Base-by-base conservation (phyloP, 2,329 filamentous ascomycete species). In the Aspergillus oerlinghausenensis region DNA sequence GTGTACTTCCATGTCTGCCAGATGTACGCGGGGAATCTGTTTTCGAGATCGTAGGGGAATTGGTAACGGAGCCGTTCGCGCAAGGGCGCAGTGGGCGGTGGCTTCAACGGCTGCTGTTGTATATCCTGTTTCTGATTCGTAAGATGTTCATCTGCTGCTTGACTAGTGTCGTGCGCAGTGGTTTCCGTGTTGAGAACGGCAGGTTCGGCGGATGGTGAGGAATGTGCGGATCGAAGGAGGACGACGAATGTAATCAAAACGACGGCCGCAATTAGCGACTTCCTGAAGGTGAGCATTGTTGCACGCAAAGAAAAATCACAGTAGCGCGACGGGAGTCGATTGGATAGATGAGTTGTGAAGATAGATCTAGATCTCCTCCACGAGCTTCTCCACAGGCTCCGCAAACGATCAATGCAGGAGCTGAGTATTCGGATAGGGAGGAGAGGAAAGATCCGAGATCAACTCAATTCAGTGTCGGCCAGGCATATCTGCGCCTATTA, bases 1-100 rank as follows among this genome's bases (percentile, higher is more conserved):
- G 86, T 89, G 68, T 85, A 88, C 74, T 95, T 97, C 94, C 94
- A 99, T 14, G 94, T 99, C 80, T 99, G 94, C 94, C 94, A 99
- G 70, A 99, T 95, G 79, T 96, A 97, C 55, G 92, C 92, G 3
- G 94, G 94, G 73, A 97, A 97, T 73, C 93, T 96, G 65, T 81
- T 76, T 69, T 92, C 86, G 60, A 93, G 82, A 68, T 96, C 89
- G 80, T 97, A 99, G 21, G 92, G 91, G 75, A 94, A 97, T 66
- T 95, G 89, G 78, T 96, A 97, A 52, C 87, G 88, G 56, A 99
- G 84, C 77, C 94, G 84, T 62, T 96, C 78, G 83, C 88, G 80
- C 53, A 92, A 81, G 17, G 88, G 86, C 76, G 89, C 86, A 69
- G 82, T 84, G 57, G 86, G 85, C 70, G 90, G 81, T 72, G 93